Base-by-base conservation (phyloP, 257 asterid genomes). In the Salvia miltiorrhiza region DNA sequence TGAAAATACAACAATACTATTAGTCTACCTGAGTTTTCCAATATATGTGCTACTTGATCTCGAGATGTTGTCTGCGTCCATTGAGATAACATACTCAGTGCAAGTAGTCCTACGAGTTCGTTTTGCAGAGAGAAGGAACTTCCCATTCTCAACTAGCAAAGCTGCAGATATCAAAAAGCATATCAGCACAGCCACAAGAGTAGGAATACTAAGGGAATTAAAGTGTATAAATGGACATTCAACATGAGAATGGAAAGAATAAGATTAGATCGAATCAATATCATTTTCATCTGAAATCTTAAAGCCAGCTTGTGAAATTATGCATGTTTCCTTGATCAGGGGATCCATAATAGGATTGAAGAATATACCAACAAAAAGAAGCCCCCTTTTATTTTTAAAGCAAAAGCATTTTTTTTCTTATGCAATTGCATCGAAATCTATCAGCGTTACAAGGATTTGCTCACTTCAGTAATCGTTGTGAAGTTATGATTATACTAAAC, bases 71-170 rank as follows among this genome's bases (percentile, higher is more conserved):
- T 88, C 96, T 20, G 97, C 97, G 37, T 90, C 92, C 92, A 88
- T 93, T 14, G 98, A 93, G 86, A 93, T 88, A 24, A 93, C 86
- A 77, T 93, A 93, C 81, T 93, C 98, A 1, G 97, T 93, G 84
- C 91, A 90, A 17, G 98, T 93, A 58, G 98, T 93, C 69, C 98
- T 79, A 37, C 97, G 94, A 11, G 96, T 90, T 79, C 98, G 80
- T 82, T 90, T 93, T 41, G 98, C 97, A 53, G 96, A 90, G 79
- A 93, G 98, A 73, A 93, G 97, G 78, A 93, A 93, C 82, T 93
- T 93, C 49, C 98, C 98, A 63, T 90, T 90, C 80, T 93, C 98
- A 63, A 88, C 96, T 32, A 90, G 78, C 89, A 90, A 73, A 76
- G 96, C 97, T 90, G 87, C 73, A 71, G 78, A 56, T 7, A 35